Evolutionary conservation across 2,329 filamentous ascomycete genomes (phyloP).

Genomic region (Apiospora koreana): DNA sequence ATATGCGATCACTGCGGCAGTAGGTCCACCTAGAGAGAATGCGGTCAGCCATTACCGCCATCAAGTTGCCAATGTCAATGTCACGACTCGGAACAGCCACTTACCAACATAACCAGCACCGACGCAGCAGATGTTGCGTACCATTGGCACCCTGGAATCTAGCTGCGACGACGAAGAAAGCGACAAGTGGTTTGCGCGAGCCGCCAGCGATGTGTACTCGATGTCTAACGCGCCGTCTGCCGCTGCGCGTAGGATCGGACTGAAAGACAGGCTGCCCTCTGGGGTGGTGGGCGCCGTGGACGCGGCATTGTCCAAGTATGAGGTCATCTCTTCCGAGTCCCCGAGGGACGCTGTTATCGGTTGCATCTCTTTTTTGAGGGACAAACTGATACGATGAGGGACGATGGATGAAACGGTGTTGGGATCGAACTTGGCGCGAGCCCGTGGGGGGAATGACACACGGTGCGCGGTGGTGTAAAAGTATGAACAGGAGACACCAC

Average conservation of each 20-base stretch:
- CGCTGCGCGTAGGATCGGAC: constrained; percentile 38
- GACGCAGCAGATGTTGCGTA: constrained; percentile 40
- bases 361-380: constrained; percentile 19
- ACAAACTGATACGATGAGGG: background rate
- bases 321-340: constrained; percentile 32
- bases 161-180: constrained; percentile 19
- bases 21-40: constrained; percentile 64
- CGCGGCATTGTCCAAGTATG: constrained; percentile 24
- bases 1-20: constrained; percentile 72
- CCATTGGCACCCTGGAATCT: constrained; percentile 13
- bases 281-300: constrained; percentile 49
- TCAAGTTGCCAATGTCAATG: background rate
- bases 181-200: constrained; percentile 17
- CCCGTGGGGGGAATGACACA: background rate
- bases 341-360: constrained; percentile 22
- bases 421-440: no score
- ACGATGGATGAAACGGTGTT: background rate
- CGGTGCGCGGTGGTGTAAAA: background rate
- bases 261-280: constrained; percentile 43
- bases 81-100: constrained; percentile 31
- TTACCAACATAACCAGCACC: constrained; percentile 49
- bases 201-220: constrained; percentile 15
- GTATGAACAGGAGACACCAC: background rate
- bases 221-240: constrained; percentile 20
- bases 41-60: background rate